These are phyloP conservation scores for Beta corolliflora DNA, from an alignment of 179 eudicot species.

Conservation along the genomic window DNA sequence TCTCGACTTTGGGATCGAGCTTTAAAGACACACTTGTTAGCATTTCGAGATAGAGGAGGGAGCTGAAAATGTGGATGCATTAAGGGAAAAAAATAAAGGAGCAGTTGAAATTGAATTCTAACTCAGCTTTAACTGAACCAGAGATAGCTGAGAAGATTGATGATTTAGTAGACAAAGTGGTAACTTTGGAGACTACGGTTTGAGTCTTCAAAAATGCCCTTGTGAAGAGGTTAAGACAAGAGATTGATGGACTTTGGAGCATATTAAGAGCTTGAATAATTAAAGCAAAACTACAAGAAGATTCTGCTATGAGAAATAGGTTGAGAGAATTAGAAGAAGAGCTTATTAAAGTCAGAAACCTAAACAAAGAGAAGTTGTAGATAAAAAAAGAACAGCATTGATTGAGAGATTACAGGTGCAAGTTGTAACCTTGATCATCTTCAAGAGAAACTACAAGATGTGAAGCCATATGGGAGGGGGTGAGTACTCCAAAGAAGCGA, in stretches of 20 bases:
- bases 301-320: conserved; percentile 37
- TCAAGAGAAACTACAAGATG: conserved; percentile 51
- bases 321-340: conserved; percentile 63
- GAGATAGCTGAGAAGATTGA: conserved; percentile 86
- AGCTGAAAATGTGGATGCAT: conserved; percentile 31
- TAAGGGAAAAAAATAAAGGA: conserved; percentile 49
- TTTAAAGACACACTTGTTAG: conserved; percentile 29
- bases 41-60: conserved; percentile 36
- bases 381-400: conserved; percentile 42
- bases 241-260: conserved; percentile 50
- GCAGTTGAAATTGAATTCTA: conserved; percentile 40
- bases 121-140: conserved; percentile 50
- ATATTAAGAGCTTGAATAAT: conserved; percentile 55
- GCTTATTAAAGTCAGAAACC: conserved; percentile 46
- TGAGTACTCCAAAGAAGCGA: conserved; percentile 33
- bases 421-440: conserved; percentile 56
- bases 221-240: conserved; percentile 59
- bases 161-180: conserved; percentile 72
- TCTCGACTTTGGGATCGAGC: not conserved
- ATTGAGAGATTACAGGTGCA: conserved; percentile 51
- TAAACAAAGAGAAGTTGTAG: conserved; percentile 46
- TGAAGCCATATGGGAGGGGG: conserved; percentile 59
- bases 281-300: conserved; percentile 42
- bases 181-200: conserved; percentile 56
- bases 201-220: conserved; percentile 68